Evolutionary conservation across 768 basidiomycete genomes (phyloP).

Genomic region (Cystofilobasidium capitatum): DNA sequence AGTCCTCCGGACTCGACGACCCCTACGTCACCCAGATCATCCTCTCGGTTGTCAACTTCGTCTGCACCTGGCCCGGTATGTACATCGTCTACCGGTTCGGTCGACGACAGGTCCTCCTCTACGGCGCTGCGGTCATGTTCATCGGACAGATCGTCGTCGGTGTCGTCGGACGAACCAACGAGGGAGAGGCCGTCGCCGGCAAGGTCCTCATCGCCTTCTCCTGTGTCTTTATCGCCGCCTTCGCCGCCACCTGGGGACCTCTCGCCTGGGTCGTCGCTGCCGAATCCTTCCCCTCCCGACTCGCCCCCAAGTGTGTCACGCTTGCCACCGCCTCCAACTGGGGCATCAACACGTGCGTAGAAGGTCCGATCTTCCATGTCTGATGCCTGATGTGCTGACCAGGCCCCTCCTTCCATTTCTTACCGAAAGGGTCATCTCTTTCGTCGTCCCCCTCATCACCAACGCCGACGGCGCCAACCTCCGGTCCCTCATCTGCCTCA

Average conservation of each 20-base stretch:
- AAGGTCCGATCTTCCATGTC: neutral
- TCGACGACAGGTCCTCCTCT: conserved; percentile 24
- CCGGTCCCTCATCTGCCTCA: conserved; percentile 39
- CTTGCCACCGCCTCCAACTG: conserved; percentile 38
- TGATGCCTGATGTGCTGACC: neutral
- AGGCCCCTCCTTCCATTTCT: neutral
- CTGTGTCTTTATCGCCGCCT: conserved; percentile 38
- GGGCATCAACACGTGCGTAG: neutral
- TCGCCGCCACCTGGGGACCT: conserved; percentile 38
- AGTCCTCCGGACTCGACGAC: conserved; percentile 38
- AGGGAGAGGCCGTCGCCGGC: conserved; percentile 34
- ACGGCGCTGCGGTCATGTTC: conserved; percentile 24
- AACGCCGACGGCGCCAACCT: conserved; percentile 30
- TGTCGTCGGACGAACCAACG: conserved; percentile 36
- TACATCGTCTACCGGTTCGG: conserved; percentile 26
- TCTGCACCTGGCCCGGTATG: conserved; percentile 25
- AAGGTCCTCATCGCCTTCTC: conserved; percentile 40
- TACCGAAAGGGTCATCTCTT: conserved; percentile 36
- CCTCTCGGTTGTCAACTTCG: conserved; percentile 27
- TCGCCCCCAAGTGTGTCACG: conserved; percentile 38
- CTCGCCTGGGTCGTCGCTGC: conserved; percentile 39
- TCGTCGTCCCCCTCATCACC: conserved; percentile 36
- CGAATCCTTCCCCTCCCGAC: conserved; percentile 39
- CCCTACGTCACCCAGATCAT: conserved; percentile 31
- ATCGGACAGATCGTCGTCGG: conserved; percentile 29